phyloP scores from a whole-genome alignment of 75 land plant species.

The Sequoiadendron giganteum region DNA sequence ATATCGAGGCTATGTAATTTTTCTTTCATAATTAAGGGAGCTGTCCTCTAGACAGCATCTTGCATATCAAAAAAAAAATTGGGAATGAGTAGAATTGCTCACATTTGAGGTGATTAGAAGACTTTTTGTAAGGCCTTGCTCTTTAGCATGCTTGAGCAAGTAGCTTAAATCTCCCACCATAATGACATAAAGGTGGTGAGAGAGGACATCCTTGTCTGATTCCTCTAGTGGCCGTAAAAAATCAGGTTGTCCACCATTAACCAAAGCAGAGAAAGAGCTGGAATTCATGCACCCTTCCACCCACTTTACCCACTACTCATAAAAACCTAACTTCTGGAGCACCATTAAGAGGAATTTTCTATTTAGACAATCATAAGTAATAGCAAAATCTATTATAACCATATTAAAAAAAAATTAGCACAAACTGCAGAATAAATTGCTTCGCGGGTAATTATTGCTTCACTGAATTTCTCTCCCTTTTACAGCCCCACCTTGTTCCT shows the following conservation, averaged over 20 bases:
- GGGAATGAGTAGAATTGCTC: neutral
- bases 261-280: neutral
- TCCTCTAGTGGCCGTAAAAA: neutral
- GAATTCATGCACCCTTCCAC: neutral
- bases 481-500: neutral
- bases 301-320: neutral
- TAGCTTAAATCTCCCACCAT: neutral
- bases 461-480: neutral
- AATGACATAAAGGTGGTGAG: neutral
- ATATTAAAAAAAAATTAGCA: no score
- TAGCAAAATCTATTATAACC: neutral
- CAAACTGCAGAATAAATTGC: neutral
- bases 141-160: neutral
- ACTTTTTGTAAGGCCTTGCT: neutral
- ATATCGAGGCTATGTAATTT: no score
- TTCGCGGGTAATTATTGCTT: neutral
- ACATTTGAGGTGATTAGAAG: neutral
- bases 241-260: neutral
- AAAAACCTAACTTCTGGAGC: neutral
- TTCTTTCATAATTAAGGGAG: no score
- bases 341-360: neutral
- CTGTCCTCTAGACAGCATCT: no score
- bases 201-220: neutral
- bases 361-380: neutral
- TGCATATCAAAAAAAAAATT: no score